Percentiles rank a stretch among this genome's conserved stretches.
phyloP scores from a whole-genome alignment of 2,329 filamentous ascomycete genomes.

The Alternaria brassicae region DNA sequence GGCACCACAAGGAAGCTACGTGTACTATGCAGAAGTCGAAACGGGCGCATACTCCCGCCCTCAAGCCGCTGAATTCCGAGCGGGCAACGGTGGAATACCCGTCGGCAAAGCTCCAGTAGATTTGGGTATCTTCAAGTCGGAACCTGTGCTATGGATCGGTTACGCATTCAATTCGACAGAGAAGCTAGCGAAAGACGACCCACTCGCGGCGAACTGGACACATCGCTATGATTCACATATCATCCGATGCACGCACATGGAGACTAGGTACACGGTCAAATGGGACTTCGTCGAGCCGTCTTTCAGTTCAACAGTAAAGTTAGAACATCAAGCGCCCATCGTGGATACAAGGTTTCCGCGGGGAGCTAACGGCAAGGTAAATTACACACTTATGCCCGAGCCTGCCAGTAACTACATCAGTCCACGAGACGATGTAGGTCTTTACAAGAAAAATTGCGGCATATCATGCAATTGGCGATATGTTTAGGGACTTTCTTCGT shows the following conservation, averaged over 20 bases:
- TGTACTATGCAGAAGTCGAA: constrained; percentile 42
- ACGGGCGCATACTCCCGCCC: constrained; percentile 39
- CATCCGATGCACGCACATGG: constrained; percentile 44
- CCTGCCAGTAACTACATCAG: constrained; percentile 37
- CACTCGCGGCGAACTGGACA: constrained; percentile 36
- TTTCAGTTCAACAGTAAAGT: constrained; percentile 29
- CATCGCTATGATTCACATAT: constrained; percentile 40
- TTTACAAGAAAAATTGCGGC: constrained; percentile 47
- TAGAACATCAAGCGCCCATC: constrained; percentile 37
- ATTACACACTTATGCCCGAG: constrained; percentile 39
- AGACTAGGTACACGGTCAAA: constrained; percentile 43
- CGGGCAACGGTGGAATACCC: constrained; percentile 42
- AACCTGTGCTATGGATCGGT: constrained; percentile 48
- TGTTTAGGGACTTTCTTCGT: constrained; percentile 41
- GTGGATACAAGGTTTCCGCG: constrained; percentile 40
- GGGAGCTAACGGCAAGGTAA: constrained; percentile 48
- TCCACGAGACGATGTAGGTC: constrained; percentile 30
- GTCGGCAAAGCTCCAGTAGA: constrained; percentile 26
- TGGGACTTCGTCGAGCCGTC: constrained; percentile 43
- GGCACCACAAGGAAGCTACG: constrained; percentile 36
- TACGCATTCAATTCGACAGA: constrained; percentile 40
- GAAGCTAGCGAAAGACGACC: constrained; percentile 26
- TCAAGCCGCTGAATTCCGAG: constrained; percentile 31
- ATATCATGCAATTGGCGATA: constrained; percentile 45
- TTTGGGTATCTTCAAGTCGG: constrained; percentile 38